These are phyloP conservation scores for Colletotrichum filicis DNA, from an alignment of 2,329 filamentous ascomycete genomes.

Conservation along the genomic window DNA sequence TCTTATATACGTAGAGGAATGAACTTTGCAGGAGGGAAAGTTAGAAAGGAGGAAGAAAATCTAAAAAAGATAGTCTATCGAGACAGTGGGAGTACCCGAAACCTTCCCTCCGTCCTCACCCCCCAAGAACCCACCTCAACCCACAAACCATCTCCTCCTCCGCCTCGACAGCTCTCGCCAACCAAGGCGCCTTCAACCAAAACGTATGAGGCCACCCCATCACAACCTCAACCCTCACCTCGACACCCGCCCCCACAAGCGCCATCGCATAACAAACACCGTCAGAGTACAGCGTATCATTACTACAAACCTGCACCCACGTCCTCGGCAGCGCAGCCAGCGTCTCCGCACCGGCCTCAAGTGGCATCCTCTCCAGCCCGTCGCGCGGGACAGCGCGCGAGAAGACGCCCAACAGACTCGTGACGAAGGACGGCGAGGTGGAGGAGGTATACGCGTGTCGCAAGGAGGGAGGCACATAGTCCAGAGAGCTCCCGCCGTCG, in stretches of 20 bases:
- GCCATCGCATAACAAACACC: conserved; percentile 60
- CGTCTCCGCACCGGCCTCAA: conserved; percentile 47
- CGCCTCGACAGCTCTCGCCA: conserved; percentile 52
- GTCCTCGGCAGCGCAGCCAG: conserved; percentile 51
- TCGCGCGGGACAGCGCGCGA: conserved; percentile 49
- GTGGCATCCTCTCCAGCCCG: conserved; percentile 52
- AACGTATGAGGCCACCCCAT: conserved; percentile 63
- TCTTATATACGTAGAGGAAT: no score
- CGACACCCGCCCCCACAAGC: conserved; percentile 50
- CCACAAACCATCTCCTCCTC: conserved; percentile 55
- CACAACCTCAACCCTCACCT: conserved; percentile 55
- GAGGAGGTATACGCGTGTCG: conserved; percentile 50
- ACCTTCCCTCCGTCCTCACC: neutral
- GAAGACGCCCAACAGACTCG: conserved; percentile 46
- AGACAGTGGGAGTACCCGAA: neutral
- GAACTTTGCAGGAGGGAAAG: no score
- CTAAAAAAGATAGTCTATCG: no score
- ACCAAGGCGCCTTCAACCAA: conserved; percentile 58
- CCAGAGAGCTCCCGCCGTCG: conserved; percentile 51
- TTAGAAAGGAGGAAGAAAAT: no score
- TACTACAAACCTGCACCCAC: conserved; percentile 62
- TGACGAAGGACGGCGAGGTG: conserved; percentile 50
- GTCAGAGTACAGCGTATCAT: conserved; percentile 63
- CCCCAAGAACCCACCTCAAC: conserved; percentile 51
- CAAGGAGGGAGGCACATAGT: conserved; percentile 50